phyloP scores from a whole-genome alignment of 176 grass and related monocot species.

The Canna indica region DNA sequence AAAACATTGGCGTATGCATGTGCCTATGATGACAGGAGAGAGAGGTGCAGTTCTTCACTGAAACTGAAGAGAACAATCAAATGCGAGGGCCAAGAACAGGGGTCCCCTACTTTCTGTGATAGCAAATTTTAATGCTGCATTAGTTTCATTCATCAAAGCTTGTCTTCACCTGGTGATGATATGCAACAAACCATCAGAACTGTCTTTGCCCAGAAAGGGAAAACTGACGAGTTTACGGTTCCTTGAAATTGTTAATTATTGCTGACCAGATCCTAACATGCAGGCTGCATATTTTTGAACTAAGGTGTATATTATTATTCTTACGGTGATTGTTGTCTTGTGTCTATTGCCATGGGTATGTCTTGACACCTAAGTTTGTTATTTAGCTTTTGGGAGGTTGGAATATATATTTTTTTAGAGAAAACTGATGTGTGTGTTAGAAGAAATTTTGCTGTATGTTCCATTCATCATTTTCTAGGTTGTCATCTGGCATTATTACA shows the following conservation, averaged over 20 bases:
- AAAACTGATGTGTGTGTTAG: too few species aligned
- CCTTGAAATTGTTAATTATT: background rate
- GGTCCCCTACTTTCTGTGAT: slow-evolving; percentile 90
- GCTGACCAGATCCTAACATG: background rate
- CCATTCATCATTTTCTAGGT: too few species aligned
- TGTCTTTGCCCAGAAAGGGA: background rate
- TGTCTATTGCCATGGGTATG: too few species aligned
- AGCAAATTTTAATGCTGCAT: background rate
- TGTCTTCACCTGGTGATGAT: background rate
- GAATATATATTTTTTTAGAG: too few species aligned
- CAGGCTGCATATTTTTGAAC: background rate
- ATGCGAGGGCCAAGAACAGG: slow-evolving; percentile 90
- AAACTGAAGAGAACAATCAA: slow-evolving; percentile 99
- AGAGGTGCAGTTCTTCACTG: slow-evolving; percentile 95
- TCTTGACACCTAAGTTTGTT: too few species aligned
- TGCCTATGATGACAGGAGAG: slow-evolving; percentile 41
- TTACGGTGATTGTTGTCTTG: background rate
- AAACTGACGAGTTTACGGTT: background rate
- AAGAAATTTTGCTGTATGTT: too few species aligned
- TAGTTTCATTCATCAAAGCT: background rate
- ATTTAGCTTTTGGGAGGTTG: too few species aligned
- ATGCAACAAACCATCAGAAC: background rate
- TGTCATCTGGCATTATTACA: too few species aligned
- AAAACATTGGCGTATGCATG: too few species aligned
- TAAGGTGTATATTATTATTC: background rate